A percentile compares a stretch with the other conserved stretches of the same genome.
These are phyloP conservation scores for Mimosa bimucronata DNA, from an alignment of 306 rosid genomes.

Conservation along the genomic window DNA sequence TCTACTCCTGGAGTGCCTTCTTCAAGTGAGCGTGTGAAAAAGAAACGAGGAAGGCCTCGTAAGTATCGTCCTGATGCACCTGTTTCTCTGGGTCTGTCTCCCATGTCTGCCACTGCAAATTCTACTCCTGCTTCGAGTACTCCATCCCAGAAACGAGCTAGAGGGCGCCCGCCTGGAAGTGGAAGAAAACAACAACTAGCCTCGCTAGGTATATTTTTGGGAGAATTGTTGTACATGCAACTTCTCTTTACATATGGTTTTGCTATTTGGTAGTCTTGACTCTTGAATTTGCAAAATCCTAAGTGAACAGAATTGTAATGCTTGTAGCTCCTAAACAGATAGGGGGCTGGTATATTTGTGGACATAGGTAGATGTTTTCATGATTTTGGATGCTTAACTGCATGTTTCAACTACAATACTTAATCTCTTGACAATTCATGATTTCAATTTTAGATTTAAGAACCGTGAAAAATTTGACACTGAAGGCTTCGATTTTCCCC, in stretches of 20 bases:
- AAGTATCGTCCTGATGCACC: conserved; percentile 83
- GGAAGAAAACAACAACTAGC: conserved; percentile 95
- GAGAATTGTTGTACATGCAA: neutral
- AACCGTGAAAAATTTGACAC: neutral
- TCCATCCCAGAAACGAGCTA: conserved; percentile 50
- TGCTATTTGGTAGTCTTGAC: neutral
- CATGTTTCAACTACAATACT: neutral
- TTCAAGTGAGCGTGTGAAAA: conserved; percentile 75
- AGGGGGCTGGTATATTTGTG: neutral
- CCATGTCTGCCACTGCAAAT: conserved; percentile 63
- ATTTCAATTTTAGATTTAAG: conserved; percentile 7
- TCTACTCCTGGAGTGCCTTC: conserved; percentile 58
- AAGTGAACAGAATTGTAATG: conserved; percentile 8
- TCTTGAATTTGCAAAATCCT: neutral
- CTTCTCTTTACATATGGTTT: neutral
- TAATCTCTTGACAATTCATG: conserved; percentile 7
- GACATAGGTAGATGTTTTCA: conserved; percentile 6
- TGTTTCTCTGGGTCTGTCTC: conserved; percentile 77
- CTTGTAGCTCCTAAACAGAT: conserved; percentile 13
- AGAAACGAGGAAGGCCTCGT: conserved; percentile 95
- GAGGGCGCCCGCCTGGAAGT: conserved; percentile 88
- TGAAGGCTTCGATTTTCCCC: neutral
- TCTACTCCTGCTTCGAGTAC: conserved; percentile 55
- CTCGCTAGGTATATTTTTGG: conserved; percentile 61
- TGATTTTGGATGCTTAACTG: neutral